Conservation (phyloP, 2,329 filamentous ascomycete genomes). For the Aspergillus niger region DNA sequence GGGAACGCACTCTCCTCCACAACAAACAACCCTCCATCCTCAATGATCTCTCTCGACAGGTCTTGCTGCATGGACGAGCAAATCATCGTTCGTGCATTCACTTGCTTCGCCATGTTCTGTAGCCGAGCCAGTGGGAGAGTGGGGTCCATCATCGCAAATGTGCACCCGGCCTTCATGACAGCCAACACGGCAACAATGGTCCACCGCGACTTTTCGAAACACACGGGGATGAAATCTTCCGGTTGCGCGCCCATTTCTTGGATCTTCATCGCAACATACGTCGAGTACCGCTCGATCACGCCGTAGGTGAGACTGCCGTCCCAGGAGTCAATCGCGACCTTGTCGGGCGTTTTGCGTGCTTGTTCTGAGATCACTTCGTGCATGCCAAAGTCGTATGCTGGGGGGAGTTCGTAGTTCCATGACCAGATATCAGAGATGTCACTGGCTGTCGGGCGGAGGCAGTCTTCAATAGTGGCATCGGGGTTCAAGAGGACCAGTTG, state of each 20-base stretch:
- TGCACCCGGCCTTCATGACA: slow-evolving; percentile 37
- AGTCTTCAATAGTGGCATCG: slow-evolving; percentile 32
- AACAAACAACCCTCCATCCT: slow-evolving; percentile 27
- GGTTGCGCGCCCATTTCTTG: slow-evolving; percentile 30
- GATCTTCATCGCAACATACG: slow-evolving; percentile 28
- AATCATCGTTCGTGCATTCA: slow-evolving; percentile 32
- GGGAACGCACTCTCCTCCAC: slow-evolving; percentile 31
- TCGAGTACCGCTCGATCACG: slow-evolving; percentile 40
- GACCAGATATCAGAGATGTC: slow-evolving; percentile 52
- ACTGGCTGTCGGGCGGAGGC: slow-evolving; percentile 33
- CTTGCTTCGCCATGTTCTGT: slow-evolving; percentile 36
- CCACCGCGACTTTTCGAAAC: slow-evolving; percentile 40
- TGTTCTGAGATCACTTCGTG: slow-evolving; percentile 48
- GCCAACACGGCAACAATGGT: slow-evolving; percentile 36
- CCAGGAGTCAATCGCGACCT: slow-evolving; percentile 35
- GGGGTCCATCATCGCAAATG: slow-evolving; percentile 37
- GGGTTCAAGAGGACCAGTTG: slow-evolving; percentile 19
- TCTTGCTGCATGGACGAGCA: slow-evolving; percentile 33
- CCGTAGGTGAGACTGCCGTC: slow-evolving; percentile 35
- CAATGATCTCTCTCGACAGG: slow-evolving; percentile 35
- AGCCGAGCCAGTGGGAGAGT: slow-evolving; percentile 36
- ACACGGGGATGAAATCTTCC: slow-evolving; percentile 33
- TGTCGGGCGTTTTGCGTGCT: slow-evolving; percentile 26
- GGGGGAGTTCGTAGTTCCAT: slow-evolving; percentile 51
- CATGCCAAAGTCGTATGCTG: slow-evolving; percentile 49